These are phyloP conservation scores for Tephrocybe sp. DNA, from an alignment of 768 basidiomycete species.

Conservation along the genomic window DNA sequence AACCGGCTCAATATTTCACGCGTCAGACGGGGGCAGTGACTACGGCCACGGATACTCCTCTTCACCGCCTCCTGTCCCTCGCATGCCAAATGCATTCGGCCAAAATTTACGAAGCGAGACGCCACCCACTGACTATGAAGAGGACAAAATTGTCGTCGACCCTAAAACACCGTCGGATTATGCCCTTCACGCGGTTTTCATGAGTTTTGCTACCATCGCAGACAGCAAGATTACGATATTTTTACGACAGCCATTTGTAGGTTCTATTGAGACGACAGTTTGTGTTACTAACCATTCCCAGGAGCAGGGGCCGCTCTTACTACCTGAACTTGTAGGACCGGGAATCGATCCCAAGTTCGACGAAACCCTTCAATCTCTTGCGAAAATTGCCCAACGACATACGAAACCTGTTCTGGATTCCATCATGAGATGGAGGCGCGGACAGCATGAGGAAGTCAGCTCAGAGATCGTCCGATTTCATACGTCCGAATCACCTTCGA, in stretches of 20 bases:
- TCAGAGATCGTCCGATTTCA: slow-evolving; percentile 53
- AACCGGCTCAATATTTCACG: slow-evolving; percentile 69
- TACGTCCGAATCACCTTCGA: slow-evolving; percentile 34
- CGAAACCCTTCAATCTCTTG: slow-evolving; percentile 78
- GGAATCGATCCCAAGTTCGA: slow-evolving; percentile 79
- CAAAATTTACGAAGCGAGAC: slow-evolving; percentile 49
- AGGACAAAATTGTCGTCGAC: slow-evolving; percentile 65
- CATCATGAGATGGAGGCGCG: slow-evolving; percentile 82
- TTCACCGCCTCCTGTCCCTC: slow-evolving; percentile 78
- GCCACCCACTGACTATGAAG: slow-evolving; percentile 54
- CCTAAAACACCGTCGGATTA: slow-evolving; percentile 86
- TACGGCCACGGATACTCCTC: slow-evolving; percentile 51
- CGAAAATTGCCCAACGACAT: slow-evolving; percentile 81
- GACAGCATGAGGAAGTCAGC: slow-evolving; percentile 61
- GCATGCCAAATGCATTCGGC: slow-evolving; percentile 63
- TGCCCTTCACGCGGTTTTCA: slow-evolving; percentile 85
- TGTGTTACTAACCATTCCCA: slow-evolving; percentile 26
- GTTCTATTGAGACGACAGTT: too few species aligned
- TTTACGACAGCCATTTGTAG: slow-evolving; percentile 63
- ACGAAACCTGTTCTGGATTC: slow-evolving; percentile 83
- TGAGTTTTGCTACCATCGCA: slow-evolving; percentile 76
- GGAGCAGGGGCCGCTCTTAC: slow-evolving; percentile 62
- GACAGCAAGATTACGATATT: slow-evolving; percentile 80
- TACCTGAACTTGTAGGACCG: slow-evolving; percentile 67
- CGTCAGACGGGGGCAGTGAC: slow-evolving; percentile 72